phyloP scores from a whole-genome alignment of 306 rosid species.

The Castanea crenata region DNA sequence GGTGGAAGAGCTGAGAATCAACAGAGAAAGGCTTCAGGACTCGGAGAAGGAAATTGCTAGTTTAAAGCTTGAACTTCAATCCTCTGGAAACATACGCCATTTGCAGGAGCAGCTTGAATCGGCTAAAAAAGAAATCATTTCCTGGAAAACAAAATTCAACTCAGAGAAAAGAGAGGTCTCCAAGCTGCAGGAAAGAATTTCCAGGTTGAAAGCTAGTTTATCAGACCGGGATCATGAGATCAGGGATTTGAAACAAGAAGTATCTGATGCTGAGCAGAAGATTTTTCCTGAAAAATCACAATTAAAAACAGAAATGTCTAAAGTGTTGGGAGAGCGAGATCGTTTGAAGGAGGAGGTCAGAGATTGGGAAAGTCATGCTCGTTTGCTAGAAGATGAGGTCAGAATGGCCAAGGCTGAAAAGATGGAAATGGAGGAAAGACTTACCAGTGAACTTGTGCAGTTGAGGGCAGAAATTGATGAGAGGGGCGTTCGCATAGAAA shows the following conservation, averaged over 20 bases:
- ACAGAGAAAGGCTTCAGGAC: slow-evolving; percentile 52
- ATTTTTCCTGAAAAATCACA: slow-evolving; percentile 92
- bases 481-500: slow-evolving; percentile 39
- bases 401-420: slow-evolving; percentile 65
- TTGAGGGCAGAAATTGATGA: slow-evolving; percentile 45
- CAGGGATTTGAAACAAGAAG: slow-evolving; percentile 77
- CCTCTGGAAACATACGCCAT: slow-evolving; percentile 48
- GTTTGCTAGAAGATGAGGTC: slow-evolving; percentile 79
- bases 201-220: slow-evolving; percentile 66
- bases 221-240: slow-evolving; percentile 75
- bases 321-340: slow-evolving; percentile 43
- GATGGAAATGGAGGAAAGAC: slow-evolving; percentile 46
- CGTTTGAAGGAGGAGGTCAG: slow-evolving; percentile 51
- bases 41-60: slow-evolving; percentile 58
- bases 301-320: slow-evolving; percentile 70
- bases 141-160: slow-evolving; percentile 67
- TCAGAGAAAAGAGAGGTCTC: slow-evolving; percentile 73
- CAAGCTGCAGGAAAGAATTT: slow-evolving; percentile 70
- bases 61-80: slow-evolving; percentile 48
- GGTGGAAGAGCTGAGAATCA: slow-evolving; percentile 52
- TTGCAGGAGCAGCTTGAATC: slow-evolving; percentile 65
- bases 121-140: slow-evolving; percentile 53
- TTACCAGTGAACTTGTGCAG: slow-evolving; percentile 41
- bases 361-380: slow-evolving; percentile 67
- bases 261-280: slow-evolving; percentile 94